Percentiles rank a stretch among this genome's conserved stretches.
Evolutionary conservation across 176 grass and related monocot genomes (phyloP).

Genomic region (Pontederia paniculata): DNA sequence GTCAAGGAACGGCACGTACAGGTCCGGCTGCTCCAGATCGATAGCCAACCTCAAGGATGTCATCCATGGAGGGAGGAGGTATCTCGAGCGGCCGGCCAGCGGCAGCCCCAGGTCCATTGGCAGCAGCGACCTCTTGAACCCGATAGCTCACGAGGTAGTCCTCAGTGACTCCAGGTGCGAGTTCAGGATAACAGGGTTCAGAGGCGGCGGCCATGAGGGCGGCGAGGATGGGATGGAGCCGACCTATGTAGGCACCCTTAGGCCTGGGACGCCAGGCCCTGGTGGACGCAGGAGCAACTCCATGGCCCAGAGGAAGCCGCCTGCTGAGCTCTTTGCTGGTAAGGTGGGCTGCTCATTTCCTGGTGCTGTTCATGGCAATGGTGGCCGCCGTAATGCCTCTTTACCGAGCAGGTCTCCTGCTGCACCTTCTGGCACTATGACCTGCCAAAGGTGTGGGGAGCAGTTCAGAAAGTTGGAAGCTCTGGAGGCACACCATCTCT

Average conservation of each 20-base stretch:
- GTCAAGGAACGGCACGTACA: slow-evolving; percentile 17
- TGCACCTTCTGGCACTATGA: slow-evolving; percentile 1
- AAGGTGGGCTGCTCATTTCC: slow-evolving; percentile 19
- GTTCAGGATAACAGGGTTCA: slow-evolving; percentile 24
- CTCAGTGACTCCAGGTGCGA: slow-evolving; percentile 20
- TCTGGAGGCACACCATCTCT: slow-evolving; percentile 54
- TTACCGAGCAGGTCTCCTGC: not conserved
- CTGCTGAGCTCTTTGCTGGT: slow-evolving; percentile 7
- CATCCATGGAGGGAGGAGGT: slow-evolving; percentile 26
- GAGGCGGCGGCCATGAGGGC: slow-evolving; percentile 17
- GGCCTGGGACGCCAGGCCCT: slow-evolving; percentile 22
- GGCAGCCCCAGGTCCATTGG: slow-evolving; percentile 40
- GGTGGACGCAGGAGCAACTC: slow-evolving; percentile 26
- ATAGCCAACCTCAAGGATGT: slow-evolving; percentile 66
- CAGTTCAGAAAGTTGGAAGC: slow-evolving; percentile 25
- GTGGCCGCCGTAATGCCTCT: slow-evolving; percentile 1
- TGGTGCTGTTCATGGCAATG: slow-evolving; percentile 9
- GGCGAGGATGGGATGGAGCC: slow-evolving; percentile 9
- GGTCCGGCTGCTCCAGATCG: slow-evolving; percentile 55
- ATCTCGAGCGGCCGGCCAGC: slow-evolving; percentile 7
- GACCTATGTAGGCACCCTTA: slow-evolving; percentile 26
- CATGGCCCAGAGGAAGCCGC: slow-evolving; percentile 27
- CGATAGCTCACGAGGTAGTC: slow-evolving; percentile 21
- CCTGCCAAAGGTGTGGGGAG: slow-evolving; percentile 36
- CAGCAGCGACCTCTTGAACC: slow-evolving; percentile 20